Evolutionary conservation across 129 eudicot genomes (phyloP), one percentile per base, ranked within the genome.

Genomic region (Ambrosia artemisiifolia): DNA sequence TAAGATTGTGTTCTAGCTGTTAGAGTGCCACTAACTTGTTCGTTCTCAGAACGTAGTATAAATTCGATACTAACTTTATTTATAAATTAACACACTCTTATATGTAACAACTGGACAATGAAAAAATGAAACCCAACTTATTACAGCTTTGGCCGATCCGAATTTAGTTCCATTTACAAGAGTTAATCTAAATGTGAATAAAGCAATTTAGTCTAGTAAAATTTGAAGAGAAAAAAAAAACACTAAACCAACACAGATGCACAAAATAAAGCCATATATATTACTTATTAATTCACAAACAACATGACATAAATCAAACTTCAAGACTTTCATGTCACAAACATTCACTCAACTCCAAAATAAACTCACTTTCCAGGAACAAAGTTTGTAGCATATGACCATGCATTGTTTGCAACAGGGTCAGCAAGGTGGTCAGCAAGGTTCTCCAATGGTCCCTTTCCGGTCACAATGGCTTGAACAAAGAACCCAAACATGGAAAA

Each of bases 381-480:
- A 59, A 79, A 79, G 75, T 79, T 79, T 33, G 83, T 79, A 17
- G 80, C 84, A 53, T 74, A 80, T 33, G 84, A 64, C 84, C 84
- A 80, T 8, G 84, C 84, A 30, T 80, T 80, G 84, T 80, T 80
- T 5, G 72, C 72, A 51, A 80, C 84, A 16, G 84, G 84, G 77
- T 79, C 83, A 4, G 90, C 86, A 30, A 88, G 85, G 33, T 85
- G 94, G 74, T 88, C 94, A 38, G 83, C 94, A 1, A 88, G 71
- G 79, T 88, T 88, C 83, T 88, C 94, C 81, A 88, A 82, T 20
- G 92, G 94, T 10, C 94, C 94, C 84, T 88, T 88, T 74, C 94
- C 94, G 73, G 90, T 88, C 11, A 88, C 94, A 48, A 88, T 88
- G 30, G 87, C 94, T 69, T 88, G 94, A 61, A 87, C 93, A 38